phyloP scores from a whole-genome alignment of 148 eudicot species.

The Suaeda aralocaspica region DNA sequence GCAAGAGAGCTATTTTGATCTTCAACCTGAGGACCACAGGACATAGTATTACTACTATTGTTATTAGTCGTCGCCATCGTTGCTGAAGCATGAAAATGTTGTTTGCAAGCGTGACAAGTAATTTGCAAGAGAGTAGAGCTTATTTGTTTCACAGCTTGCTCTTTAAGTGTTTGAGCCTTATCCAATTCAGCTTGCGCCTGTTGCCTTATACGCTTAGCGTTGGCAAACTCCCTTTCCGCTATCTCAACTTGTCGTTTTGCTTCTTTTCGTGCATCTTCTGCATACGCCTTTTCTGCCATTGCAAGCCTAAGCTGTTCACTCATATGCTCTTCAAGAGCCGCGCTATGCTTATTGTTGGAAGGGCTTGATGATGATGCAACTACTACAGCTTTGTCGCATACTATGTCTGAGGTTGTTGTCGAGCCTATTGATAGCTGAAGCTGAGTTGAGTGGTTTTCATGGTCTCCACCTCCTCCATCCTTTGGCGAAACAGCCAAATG shows the following conservation, averaged over 20 bases:
- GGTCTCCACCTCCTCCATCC: conserved; percentile 22
- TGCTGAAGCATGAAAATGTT: conserved; percentile 28
- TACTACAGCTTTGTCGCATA: not conserved
- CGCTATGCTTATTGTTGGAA: not conserved
- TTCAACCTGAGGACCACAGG: not conserved
- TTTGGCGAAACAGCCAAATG: conserved; percentile 39
- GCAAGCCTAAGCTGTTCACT: conserved; percentile 54
- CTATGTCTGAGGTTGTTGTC: conserved; percentile 31
- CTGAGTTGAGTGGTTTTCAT: conserved; percentile 47
- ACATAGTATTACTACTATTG: not conserved
- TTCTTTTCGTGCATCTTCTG: conserved; percentile 65
- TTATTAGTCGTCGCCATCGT: not conserved
- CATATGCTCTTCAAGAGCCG: conserved; percentile 32
- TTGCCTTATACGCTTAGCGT: conserved; percentile 69
- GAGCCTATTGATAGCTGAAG: conserved; percentile 77
- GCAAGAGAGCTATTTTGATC: conserved; percentile 29
- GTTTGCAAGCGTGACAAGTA: conserved; percentile 68
- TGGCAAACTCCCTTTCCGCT: conserved; percentile 61
- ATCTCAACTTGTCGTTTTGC: conserved; percentile 58
- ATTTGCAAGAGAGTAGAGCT: conserved; percentile 45
- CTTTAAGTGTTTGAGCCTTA: conserved; percentile 57
- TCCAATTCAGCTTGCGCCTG: conserved; percentile 67
- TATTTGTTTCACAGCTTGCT: conserved; percentile 50
- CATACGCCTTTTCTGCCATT: conserved; percentile 61
- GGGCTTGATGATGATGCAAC: conserved; percentile 1